Base-by-base conservation (phyloP, 495 filamentous ascomycete species). In the Trichoderma erinaceum region DNA sequence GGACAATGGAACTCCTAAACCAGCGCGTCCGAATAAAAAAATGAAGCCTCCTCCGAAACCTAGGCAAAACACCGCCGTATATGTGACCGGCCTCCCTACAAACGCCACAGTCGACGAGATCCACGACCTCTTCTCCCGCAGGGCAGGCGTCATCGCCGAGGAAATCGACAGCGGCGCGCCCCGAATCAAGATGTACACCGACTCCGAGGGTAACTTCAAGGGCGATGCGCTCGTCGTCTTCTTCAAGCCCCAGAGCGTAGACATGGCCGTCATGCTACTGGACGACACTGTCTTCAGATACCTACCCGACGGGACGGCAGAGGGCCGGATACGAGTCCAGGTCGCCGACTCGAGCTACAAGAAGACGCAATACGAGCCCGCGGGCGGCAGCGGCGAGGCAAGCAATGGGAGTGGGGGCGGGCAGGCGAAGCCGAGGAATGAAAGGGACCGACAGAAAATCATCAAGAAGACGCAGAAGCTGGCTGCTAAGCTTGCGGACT, bases 181-280 rank as follows among this genome's bases (percentile, higher is more conserved):
- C 16, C 90, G 96, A 58, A 91, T 99, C 79, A 97, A 97, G 79
- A 87, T 99, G 76, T 98, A 99, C 78, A 87, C 80, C 8, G 88
- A 97, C 75, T 89, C 91, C 11, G 75, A 87, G 2, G 95, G 92
- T 0, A 86, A 85, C 3, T 92, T 96, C 81, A 98, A 97, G 77
- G 96, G 96, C 63, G 93, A 98, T 73, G 92, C 90, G 8, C 83
- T 98, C 16, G 82, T 99, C 41, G 91, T 98, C 43, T 99, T 92
- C 79, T 97, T 97, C 83, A 90, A 93, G 68, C 88, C 92, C 0
- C 92, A 97, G 76, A 92, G 89, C 27, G 93, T 99, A 71, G 81
- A 89, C 21, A 85, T 96, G 71, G 96, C 96, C 6, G 91, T 97
- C 69, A 88, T 92, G 78, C 87, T 97, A 82, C 85, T 96, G 16